Conservation (phyloP, 352 stramenopile species). For the Lagenidium giganteum region DNA sequence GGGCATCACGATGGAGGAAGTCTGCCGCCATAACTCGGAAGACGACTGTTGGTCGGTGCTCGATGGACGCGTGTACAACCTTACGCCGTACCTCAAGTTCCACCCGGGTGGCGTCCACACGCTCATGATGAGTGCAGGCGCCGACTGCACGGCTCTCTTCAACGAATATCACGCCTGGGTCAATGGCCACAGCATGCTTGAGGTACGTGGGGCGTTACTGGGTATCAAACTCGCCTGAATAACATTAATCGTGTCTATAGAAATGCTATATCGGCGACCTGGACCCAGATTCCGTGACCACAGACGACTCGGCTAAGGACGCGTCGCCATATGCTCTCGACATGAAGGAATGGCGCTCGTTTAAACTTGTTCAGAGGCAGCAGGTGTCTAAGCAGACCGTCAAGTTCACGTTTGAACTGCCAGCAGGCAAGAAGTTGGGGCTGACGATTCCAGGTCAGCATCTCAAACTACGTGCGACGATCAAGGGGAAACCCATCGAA, state of each 20-base stretch:
- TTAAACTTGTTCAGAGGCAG: conserved; percentile 55
- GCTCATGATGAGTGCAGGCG: conserved; percentile 89
- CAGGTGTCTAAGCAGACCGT: conserved; percentile 48
- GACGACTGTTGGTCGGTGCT: conserved; percentile 94
- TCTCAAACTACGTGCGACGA: conserved; percentile 72
- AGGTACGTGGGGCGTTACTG: conserved; percentile 20
- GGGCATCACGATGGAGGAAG: conserved; percentile 79
- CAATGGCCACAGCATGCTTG: conserved; percentile 89
- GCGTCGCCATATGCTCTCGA: conserved; percentile 41
- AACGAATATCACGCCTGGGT: conserved; percentile 97
- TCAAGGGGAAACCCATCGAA: conserved; percentile 73
- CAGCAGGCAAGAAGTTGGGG: conserved; percentile 51
- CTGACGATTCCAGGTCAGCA: conserved; percentile 72
- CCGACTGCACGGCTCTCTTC: conserved; percentile 94
- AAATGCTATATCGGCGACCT: conserved; percentile 78
- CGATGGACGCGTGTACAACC: conserved; percentile 90
- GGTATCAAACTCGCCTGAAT: neutral
- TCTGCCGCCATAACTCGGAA: conserved; percentile 80
- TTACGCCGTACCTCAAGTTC: conserved; percentile 96
- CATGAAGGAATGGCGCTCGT: conserved; percentile 56
- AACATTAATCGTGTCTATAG: conserved; percentile 12
- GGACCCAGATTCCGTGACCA: conserved; percentile 39
- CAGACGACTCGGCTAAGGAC: conserved; percentile 6
- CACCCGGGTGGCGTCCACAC: conserved; percentile 95
- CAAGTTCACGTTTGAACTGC: conserved; percentile 78